These are phyloP conservation scores for Carex sylvatica DNA, from an alignment of 202 grass and related monocot species.

Conservation along the genomic window DNA sequence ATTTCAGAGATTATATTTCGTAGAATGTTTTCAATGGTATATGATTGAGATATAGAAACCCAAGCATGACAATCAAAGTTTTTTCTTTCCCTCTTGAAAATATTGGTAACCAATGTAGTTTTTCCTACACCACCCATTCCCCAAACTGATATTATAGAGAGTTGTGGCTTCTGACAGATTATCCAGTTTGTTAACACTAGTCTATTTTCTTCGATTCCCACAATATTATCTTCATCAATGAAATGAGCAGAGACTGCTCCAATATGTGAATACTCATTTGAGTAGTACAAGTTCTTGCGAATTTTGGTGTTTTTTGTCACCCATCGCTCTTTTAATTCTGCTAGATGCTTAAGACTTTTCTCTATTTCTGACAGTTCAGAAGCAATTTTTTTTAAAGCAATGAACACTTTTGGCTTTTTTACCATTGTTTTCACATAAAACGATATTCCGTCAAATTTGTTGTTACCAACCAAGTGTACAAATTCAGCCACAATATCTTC, in stretches of 20 bases:
- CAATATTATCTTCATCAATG: slow-evolving; percentile 40
- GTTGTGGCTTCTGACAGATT: not conserved
- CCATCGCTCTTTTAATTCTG: slow-evolving; percentile 33
- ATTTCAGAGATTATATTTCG: slow-evolving; percentile 11
- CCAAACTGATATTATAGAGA: slow-evolving; percentile 30
- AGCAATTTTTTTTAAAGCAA: slow-evolving; percentile 30
- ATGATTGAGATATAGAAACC: slow-evolving; percentile 39
- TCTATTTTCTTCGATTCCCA: slow-evolving; percentile 36
- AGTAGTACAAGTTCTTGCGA: not conserved
- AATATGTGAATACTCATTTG: not conserved
- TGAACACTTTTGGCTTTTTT: slow-evolving; percentile 16
- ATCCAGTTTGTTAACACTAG: slow-evolving; percentile 10
- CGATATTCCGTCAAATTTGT: not conserved
- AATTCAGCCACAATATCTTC: slow-evolving; percentile 51
- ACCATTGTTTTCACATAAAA: slow-evolving; percentile 30
- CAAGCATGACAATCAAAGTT: slow-evolving; percentile 39
- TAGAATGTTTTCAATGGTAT: slow-evolving; percentile 10
- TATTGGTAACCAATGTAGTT: slow-evolving; percentile 36
- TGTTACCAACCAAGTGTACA: not conserved
- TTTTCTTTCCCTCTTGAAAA: slow-evolving; percentile 21
- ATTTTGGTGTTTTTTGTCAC: not conserved
- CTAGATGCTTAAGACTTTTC: slow-evolving; percentile 24
- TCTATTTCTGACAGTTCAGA: slow-evolving; percentile 25
- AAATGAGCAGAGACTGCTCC: slow-evolving; percentile 34
- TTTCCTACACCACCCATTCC: slow-evolving; percentile 47